These are phyloP conservation scores for Coffea humblotiana DNA, from an alignment of 305 asterid genomes.

Conservation along the genomic window DNA sequence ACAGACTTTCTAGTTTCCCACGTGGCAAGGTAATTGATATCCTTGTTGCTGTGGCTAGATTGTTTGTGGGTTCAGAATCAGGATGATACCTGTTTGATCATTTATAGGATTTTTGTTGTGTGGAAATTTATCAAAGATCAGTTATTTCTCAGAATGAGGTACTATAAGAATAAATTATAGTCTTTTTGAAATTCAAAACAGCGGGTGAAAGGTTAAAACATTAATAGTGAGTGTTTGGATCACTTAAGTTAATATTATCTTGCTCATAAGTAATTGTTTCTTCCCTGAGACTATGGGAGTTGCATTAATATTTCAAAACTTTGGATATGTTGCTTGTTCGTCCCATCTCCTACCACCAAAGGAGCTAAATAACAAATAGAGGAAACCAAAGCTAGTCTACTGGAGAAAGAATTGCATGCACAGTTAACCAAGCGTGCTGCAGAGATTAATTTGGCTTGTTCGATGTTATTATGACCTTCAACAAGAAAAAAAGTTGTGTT, in stretches of 20 bases:
- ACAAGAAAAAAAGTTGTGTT: neutral
- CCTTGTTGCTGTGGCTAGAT: neutral
- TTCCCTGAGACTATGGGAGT: neutral
- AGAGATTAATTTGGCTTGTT: neutral
- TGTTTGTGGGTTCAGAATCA: neutral
- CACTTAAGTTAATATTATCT: neutral
- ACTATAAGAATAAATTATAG: neutral
- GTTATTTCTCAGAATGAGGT: neutral
- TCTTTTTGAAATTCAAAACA: neutral
- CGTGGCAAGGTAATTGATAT: neutral
- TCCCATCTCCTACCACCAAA: neutral
- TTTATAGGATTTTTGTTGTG: neutral
- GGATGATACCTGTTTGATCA: neutral
- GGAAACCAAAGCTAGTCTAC: neutral
- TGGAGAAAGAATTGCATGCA: neutral
- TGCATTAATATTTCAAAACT: neutral
- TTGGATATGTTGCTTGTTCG: neutral
- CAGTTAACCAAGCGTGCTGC: neutral
- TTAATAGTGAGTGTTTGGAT: neutral
- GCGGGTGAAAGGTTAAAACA: neutral
- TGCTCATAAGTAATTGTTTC: neutral
- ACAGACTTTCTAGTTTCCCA: neutral
- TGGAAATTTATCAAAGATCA: neutral
- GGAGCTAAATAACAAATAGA: neutral
- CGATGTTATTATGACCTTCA: neutral